Base-by-base conservation (phyloP, 1,284 basidiomycete genomes). In the Sphaerobolus stellatus region DNA sequence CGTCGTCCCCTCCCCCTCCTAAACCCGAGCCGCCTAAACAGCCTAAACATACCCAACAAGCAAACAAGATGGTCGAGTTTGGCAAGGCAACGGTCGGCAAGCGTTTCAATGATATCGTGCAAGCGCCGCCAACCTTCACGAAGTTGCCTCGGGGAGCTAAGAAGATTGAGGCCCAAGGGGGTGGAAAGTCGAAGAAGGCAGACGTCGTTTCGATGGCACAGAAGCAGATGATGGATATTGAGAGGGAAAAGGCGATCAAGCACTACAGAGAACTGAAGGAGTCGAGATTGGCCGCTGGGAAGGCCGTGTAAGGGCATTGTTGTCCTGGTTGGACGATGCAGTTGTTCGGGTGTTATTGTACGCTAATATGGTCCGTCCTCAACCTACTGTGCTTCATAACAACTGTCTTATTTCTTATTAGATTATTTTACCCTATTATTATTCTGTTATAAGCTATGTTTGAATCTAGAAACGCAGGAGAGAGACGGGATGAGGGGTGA, bases 251-350 rank as follows among this genome's bases (percentile, higher is more conserved):
- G 57, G 87, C 73, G 14, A 83, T 92, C 56, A 70, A 68, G 62
- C 72, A 78, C 53, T 91, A 92, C 65, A 70, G 90, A 56, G 79
- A 84, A 68, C 61, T 91, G 68, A 90, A 86, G 68, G 82, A 79
- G 48, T 28, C 22, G 13, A 14, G 11, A 22, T 43, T 43, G 18
- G 41, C 41, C 18, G 4, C n/a, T n/a, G n/a, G n/a, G n/a, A n/a
- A n/a, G n/a, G n/a, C n/a, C n/a, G n/a, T n/a, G n/a, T n/a, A n/a
- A n/a, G n/a, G n/a, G n/a, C n/a, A n/a, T n/a, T n/a, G n/a, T n/a
- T n/a, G n/a, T n/a, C n/a, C n/a, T n/a, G n/a, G n/a, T n/a, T n/a
- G n/a, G n/a, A n/a, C n/a, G n/a, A n/a, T n/a, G n/a, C n/a, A n/a
- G n/a, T n/a, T n/a, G n/a, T n/a, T n/a, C n/a, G n/a, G n/a, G n/a